Conservation (phyloP, 176 grass and related monocot genomes). For the Lolium multiflorum region DNA sequence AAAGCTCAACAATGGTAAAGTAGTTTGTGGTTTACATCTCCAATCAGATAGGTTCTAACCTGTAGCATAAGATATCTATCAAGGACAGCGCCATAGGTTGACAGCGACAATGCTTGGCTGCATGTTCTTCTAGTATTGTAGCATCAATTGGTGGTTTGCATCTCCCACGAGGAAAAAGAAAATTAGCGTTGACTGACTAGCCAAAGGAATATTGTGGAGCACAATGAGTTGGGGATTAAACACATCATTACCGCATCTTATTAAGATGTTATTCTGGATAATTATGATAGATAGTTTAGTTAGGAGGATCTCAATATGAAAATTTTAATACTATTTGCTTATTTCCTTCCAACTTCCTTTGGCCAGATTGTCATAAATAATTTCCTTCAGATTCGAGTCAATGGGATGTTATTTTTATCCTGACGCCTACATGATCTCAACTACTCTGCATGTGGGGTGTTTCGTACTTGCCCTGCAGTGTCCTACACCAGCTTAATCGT, state of each 20-base stretch:
- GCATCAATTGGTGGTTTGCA: conserved; percentile 35
- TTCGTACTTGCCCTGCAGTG: conserved; percentile 53
- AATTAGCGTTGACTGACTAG: neutral
- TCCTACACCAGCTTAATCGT: conserved; percentile 22
- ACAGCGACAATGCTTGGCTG: conserved; percentile 18
- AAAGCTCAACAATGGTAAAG: conserved; percentile 49
- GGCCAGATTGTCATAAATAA: conserved; percentile 22
- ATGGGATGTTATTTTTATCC: conserved; percentile 41
- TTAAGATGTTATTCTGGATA: conserved; percentile 25
- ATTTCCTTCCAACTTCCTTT: conserved; percentile 36
- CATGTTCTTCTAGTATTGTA: neutral
- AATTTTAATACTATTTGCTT: conserved; percentile 22
- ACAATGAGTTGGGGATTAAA: conserved; percentile 29
- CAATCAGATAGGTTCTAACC: conserved; percentile 25
- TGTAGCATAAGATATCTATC: conserved; percentile 10
- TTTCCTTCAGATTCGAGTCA: conserved; percentile 52
- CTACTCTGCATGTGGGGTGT: conserved; percentile 75
- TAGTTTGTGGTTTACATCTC: conserved; percentile 11
- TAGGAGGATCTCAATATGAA: conserved; percentile 34
- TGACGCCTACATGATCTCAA: conserved; percentile 46
- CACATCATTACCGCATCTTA: conserved; percentile 40
- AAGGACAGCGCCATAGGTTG: conserved; percentile 26
- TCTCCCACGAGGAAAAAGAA: neutral
- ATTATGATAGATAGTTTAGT: conserved; percentile 59
- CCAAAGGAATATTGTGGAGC: conserved; percentile 12